Percentiles rank a stretch among this genome's conserved stretches.
Evolutionary conservation across 2,329 filamentous ascomycete species (phyloP).

Genomic region (Botryotinia globosa): DNA sequence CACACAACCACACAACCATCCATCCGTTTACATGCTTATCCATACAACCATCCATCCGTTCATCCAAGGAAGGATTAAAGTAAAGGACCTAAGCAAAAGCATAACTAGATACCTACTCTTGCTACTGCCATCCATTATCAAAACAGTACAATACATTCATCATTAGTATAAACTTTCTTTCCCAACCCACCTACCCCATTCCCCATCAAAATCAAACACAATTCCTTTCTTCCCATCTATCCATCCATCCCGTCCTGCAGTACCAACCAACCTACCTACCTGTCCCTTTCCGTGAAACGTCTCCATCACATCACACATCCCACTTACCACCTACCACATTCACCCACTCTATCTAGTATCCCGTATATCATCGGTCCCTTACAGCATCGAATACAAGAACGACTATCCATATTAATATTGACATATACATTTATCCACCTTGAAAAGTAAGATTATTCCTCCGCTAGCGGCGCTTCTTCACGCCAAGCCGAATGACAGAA

Average conservation of each 20-base stretch:
- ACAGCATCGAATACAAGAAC: background rate
- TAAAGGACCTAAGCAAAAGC: background rate
- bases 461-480: background rate
- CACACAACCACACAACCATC: no score
- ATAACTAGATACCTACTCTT: background rate
- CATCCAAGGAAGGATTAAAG: background rate
- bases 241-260: slow-evolving; percentile 3
- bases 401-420: background rate
- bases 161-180: background rate
- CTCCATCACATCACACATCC: background rate
- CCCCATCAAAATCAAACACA: background rate
- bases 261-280: background rate
- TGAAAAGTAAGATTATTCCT: background rate
- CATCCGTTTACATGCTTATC: background rate
- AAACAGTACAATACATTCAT: background rate
- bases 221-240: background rate
- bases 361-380: slow-evolving; percentile 5
- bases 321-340: background rate
- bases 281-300: slow-evolving; percentile 14
- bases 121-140: background rate
- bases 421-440: background rate
- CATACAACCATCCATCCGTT: background rate
- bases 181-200: background rate
- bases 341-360: slow-evolving; percentile 3
- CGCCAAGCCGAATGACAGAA: slow-evolving; percentile 1